phyloP scores from a whole-genome alignment of 225 moss, liverwort and hornwort genomes.

The Ulota crispa region DNA sequence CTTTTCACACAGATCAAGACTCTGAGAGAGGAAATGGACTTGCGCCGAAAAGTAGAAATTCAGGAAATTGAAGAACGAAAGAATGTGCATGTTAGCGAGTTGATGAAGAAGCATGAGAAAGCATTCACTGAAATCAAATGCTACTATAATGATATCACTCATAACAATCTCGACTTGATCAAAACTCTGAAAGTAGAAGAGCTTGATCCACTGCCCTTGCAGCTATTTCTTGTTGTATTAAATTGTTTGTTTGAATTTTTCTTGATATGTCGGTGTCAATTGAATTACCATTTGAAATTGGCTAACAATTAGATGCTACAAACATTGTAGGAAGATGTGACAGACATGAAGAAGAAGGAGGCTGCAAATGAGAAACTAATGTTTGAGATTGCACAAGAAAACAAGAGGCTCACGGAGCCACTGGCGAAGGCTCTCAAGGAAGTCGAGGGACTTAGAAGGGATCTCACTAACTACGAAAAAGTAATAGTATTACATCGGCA shows the following conservation, averaged over 20 bases:
- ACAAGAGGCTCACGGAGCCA: slow-evolving; percentile 72
- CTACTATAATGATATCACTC: slow-evolving; percentile 96
- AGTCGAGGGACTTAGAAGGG: slow-evolving; percentile 54
- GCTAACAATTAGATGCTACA: background rate
- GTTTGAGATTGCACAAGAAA: slow-evolving; percentile 91
- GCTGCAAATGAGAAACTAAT: slow-evolving; percentile 81
- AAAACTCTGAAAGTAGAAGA: slow-evolving; percentile 73
- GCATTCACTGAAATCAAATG: slow-evolving; percentile 94
- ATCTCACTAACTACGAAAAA: slow-evolving; percentile 64
- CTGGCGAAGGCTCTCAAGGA: slow-evolving; percentile 75
- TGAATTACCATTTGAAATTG: background rate
- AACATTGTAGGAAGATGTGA: slow-evolving; percentile 64
- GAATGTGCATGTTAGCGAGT: slow-evolving; percentile 73
- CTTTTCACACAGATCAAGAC: slow-evolving; percentile 57
- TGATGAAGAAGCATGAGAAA: slow-evolving; percentile 88
- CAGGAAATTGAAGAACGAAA: slow-evolving; percentile 91
- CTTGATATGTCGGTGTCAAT: background rate
- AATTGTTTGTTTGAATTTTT: background rate
- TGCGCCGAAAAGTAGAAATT: slow-evolving; percentile 75
- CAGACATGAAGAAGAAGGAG: slow-evolving; percentile 86
- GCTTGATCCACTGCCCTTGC: background rate
- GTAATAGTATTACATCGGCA: slow-evolving; percentile 15
- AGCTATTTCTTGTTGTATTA: background rate
- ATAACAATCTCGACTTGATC: slow-evolving; percentile 89
- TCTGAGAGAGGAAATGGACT: slow-evolving; percentile 73